Evolutionary conservation across 202 grass and related monocot species (phyloP).

Genomic region (Elaeis oleifera): DNA sequence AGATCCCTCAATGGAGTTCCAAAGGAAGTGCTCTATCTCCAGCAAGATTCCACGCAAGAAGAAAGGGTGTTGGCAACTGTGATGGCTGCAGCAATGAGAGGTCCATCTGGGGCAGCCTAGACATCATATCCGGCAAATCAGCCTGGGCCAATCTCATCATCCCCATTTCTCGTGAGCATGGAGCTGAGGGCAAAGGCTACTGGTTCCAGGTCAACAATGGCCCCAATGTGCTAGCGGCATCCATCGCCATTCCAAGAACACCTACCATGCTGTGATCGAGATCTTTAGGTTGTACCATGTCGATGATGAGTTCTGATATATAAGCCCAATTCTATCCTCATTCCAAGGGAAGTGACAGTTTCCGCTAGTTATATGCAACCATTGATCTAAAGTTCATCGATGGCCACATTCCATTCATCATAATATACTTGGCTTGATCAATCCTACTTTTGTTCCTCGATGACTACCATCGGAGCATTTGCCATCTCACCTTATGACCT

Average conservation of each 20-base stretch:
- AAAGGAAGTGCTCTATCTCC: too few species aligned
- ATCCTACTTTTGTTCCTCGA: background rate
- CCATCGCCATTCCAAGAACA: background rate
- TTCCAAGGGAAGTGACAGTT: background rate
- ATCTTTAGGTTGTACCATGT: slow-evolving; percentile 13
- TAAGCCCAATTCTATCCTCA: background rate
- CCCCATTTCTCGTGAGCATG: background rate
- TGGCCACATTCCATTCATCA: background rate
- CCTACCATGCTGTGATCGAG: slow-evolving; percentile 1
- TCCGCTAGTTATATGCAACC: background rate
- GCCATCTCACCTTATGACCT: background rate
- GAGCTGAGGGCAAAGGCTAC: background rate
- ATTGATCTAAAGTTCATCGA: background rate
- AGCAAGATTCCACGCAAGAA: too few species aligned
- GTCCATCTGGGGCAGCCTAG: too few species aligned
- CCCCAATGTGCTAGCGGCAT: background rate
- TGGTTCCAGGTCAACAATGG: slow-evolving; percentile 2
- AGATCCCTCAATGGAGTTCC: too few species aligned
- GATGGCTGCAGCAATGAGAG: too few species aligned
- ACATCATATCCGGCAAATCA: too few species aligned
- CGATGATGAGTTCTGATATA: background rate
- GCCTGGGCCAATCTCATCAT: background rate
- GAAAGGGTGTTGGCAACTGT: too few species aligned
- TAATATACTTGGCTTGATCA: background rate
- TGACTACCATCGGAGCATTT: background rate